These are phyloP conservation scores for Colletotrichum tropicale DNA, from an alignment of 2,329 filamentous ascomycete species.

Conservation along the genomic window DNA sequence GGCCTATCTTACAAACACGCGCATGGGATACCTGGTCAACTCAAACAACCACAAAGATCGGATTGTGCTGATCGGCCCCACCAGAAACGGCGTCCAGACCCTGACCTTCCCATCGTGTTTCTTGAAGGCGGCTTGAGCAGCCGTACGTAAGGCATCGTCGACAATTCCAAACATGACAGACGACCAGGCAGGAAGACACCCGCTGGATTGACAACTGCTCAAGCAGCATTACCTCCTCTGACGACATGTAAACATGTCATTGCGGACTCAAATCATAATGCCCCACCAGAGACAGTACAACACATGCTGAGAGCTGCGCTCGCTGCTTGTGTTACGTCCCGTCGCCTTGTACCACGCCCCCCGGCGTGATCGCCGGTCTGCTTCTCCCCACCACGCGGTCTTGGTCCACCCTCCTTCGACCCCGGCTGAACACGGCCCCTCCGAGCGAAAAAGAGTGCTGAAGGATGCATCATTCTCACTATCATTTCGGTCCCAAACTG, in stretches of 20 bases:
- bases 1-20: background rate
- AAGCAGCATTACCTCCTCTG: background rate
- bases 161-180: background rate
- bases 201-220: background rate
- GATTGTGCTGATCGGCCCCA: background rate
- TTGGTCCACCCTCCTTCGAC: background rate
- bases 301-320: background rate
- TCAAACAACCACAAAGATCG: background rate
- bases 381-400: no score
- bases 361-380: conserved; percentile 3
- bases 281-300: background rate
- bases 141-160: background rate
- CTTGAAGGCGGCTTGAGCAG: background rate
- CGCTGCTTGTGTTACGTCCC: background rate
- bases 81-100: background rate
- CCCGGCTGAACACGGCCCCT: conserved; percentile 10
- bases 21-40: background rate
- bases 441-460: background rate
- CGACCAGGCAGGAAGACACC: background rate
- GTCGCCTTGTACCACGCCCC: background rate
- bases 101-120: background rate
- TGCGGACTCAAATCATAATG: background rate
- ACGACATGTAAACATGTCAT: background rate
- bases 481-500: background rate
- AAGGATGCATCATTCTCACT: background rate